Conservation (phyloP, 176 grass and related monocot species). For the Carex littledalei region DNA sequence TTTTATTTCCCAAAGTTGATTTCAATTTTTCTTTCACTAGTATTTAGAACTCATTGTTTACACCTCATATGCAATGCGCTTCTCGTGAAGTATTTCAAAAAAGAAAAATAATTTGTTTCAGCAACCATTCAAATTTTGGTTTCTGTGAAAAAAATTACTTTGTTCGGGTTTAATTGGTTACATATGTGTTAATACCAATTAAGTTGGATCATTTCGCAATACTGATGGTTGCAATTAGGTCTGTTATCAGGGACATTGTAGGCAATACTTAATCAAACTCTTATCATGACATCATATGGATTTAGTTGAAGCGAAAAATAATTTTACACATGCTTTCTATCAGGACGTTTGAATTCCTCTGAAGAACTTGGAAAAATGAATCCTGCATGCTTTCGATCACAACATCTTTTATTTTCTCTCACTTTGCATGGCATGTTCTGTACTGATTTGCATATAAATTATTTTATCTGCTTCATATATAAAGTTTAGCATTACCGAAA, state of each 20-base stretch:
- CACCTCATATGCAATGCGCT: neutral
- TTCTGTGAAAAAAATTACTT: neutral
- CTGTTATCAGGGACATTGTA: neutral
- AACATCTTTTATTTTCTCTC: neutral
- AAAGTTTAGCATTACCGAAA: neutral
- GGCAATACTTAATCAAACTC: neutral
- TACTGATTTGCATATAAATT: neutral
- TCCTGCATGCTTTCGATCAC: neutral
- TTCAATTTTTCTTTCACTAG: neutral
- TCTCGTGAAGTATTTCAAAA: neutral
- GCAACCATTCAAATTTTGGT: neutral
- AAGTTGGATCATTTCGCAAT: neutral
- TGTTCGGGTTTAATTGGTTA: neutral
- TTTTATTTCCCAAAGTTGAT: neutral
- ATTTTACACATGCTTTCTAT: neutral
- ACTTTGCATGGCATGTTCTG: neutral
- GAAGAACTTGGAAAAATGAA: neutral
- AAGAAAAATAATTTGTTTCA: neutral
- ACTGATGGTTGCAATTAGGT: neutral
- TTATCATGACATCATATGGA: neutral
- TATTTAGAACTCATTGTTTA: neutral
- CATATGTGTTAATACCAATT: neutral
- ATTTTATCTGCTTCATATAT: neutral
- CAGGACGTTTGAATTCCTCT: neutral
- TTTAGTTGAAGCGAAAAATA: neutral